Evolutionary conservation across 2,329 filamentous ascomycete genomes (phyloP).

Genomic region (Aspergillus japonicus): DNA sequence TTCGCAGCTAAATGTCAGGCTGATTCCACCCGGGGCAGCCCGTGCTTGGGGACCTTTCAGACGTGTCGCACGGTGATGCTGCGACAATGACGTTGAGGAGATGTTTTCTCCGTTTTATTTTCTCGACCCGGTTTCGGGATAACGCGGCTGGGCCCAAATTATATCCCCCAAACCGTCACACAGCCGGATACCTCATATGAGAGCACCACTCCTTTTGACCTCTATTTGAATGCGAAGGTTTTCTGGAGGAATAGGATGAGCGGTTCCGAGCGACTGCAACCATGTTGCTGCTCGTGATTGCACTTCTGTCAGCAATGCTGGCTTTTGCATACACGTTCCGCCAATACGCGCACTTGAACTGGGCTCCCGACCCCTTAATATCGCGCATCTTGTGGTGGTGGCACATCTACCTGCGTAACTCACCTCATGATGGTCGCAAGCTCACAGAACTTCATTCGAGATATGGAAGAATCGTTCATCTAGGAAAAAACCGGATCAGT

Average conservation of each 20-base stretch:
- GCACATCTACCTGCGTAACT: conserved; percentile 6
- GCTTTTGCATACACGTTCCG: conserved; percentile 7
- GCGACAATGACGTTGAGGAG: not conserved
- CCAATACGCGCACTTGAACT: conserved; percentile 16
- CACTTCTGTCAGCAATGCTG: conserved; percentile 8
- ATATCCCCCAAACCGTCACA: not conserved
- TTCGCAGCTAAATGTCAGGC: not conserved
- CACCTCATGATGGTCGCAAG: conserved; percentile 5
- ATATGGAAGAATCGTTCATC: conserved; percentile 19
- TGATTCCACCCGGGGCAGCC: not conserved
- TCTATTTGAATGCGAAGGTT: not conserved
- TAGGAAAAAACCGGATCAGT: conserved; percentile 18
- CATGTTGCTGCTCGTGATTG: conserved; percentile 15
- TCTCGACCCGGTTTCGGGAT: conserved; percentile 14
- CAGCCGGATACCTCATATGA: not conserved
- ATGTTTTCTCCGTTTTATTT: conserved; percentile 15
- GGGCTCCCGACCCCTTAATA: conserved; percentile 17
- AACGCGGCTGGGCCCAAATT: conserved; percentile 15
- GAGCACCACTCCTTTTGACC: not conserved
- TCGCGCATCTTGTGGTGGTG: conserved; percentile 15
- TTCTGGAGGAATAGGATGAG: not conserved
- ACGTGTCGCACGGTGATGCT: not conserved
- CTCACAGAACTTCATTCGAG: conserved; percentile 14
- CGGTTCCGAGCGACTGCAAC: not conserved
- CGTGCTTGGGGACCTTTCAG: conserved; percentile 3